Evolutionary conservation across 2,329 filamentous ascomycete genomes (phyloP).

Genomic region (Teratosphaeria epicoccoides): DNA sequence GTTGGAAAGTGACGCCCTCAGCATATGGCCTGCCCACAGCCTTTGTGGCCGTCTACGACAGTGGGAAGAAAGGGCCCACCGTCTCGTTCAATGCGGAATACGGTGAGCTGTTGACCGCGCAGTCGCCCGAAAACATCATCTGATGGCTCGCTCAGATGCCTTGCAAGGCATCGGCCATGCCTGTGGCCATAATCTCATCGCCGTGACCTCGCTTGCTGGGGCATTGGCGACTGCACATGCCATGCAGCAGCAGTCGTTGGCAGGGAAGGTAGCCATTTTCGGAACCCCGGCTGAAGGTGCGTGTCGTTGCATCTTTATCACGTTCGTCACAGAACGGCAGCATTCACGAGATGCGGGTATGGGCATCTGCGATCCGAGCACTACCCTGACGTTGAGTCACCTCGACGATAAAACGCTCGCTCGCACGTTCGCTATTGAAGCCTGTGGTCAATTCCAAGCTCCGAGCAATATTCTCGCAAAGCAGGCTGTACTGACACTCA

Average conservation of each 20-base stretch:
- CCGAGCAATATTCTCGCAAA: neutral
- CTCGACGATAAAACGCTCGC: no score
- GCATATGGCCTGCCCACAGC: constrained; percentile 44
- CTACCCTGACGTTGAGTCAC: no score
- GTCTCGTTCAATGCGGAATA: constrained; percentile 24
- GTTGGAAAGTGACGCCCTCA: constrained; percentile 42
- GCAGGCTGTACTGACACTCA: neutral
- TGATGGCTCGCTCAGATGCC: constrained; percentile 24
- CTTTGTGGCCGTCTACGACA: constrained; percentile 42
- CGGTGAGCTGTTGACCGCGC: constrained; percentile 2
- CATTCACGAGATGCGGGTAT: no score
- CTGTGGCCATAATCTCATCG: constrained; percentile 38
- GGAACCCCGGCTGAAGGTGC: constrained; percentile 38
- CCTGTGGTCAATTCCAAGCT: no score
- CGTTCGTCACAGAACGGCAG: no score
- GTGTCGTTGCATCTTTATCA: constrained; percentile 10
- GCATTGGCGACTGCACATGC: constrained; percentile 29
- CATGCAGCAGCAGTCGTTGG: constrained; percentile 19
- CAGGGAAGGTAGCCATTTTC: constrained; percentile 30
- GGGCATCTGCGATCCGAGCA: no score
- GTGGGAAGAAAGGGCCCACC: constrained; percentile 33
- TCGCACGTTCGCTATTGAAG: no score
- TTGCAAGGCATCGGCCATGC: constrained; percentile 34
- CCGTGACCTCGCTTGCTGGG: constrained; percentile 28
- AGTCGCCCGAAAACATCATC: neutral